Percentiles rank a stretch among this genome's conserved stretches.
phyloP scores from a whole-genome alignment of 2,329 filamentous ascomycete species.

The Arachnomyces sp. region DNA sequence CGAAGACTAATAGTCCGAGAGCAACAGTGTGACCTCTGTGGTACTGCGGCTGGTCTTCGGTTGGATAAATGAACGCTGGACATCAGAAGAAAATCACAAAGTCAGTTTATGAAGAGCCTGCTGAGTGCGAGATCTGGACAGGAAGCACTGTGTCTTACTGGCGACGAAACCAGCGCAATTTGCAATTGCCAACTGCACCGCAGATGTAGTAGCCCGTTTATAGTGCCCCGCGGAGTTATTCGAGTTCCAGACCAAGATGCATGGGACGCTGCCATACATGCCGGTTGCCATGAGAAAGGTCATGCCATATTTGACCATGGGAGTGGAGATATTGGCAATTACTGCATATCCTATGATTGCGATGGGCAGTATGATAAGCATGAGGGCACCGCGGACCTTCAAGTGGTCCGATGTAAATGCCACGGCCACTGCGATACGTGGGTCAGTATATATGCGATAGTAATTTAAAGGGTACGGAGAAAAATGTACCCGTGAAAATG shows the following conservation, averaged over 20 bases:
- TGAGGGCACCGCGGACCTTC: slow-evolving; percentile 53
- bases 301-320: slow-evolving; percentile 56
- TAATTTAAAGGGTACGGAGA: slow-evolving; percentile 1
- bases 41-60: slow-evolving; percentile 49
- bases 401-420: no score
- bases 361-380: slow-evolving; percentile 57
- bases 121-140: slow-evolving; percentile 14
- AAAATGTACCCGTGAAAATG: slow-evolving; percentile 42
- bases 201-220: slow-evolving; percentile 60
- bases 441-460: slow-evolving; percentile 44
- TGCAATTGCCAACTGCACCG: slow-evolving; percentile 58
- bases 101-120: slow-evolving; percentile 1
- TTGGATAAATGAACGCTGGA: slow-evolving; percentile 56
- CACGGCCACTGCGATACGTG: slow-evolving; percentile 52
- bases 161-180: slow-evolving; percentile 62
- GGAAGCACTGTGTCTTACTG: no score
- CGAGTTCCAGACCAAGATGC: slow-evolving; percentile 58
- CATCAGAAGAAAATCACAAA: slow-evolving; percentile 10
- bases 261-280: slow-evolving; percentile 56
- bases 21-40: no score
- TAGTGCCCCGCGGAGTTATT: slow-evolving; percentile 65
- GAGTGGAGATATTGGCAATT: slow-evolving; percentile 49
- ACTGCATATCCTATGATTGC: slow-evolving; percentile 60
- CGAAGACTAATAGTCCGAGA: no score
- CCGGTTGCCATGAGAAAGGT: slow-evolving; percentile 61